These are phyloP conservation scores for Arachis stenosperma DNA, from an alignment of 306 rosid species.

Conservation along the genomic window DNA sequence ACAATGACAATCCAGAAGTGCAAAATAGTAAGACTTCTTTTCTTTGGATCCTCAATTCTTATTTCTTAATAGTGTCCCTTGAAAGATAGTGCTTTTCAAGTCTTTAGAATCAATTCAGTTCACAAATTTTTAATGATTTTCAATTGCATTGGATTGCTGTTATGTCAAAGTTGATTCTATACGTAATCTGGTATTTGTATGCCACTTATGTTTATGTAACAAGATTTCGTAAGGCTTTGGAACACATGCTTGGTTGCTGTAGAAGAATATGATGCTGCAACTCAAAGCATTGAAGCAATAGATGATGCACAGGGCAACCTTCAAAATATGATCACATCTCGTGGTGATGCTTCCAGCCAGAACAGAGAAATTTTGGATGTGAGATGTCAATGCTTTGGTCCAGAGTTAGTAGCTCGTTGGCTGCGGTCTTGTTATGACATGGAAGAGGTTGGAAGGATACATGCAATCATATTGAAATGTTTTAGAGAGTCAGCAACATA, in stretches of 20 bases:
- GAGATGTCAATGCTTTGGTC: slow-evolving; percentile 55
- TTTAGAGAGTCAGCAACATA: slow-evolving; percentile 48
- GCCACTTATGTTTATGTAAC: slow-evolving; percentile 40
- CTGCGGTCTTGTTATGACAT: slow-evolving; percentile 55
- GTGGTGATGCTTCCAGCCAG: slow-evolving; percentile 61
- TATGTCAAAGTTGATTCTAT: slow-evolving; percentile 21
- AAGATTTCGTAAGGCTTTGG: slow-evolving; percentile 69
- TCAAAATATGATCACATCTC: slow-evolving; percentile 58
- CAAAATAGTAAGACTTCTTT: slow-evolving; percentile 68
- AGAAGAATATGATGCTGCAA: slow-evolving; percentile 64
- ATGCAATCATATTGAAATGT: slow-evolving; percentile 56
- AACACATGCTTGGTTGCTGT: slow-evolving; percentile 69
- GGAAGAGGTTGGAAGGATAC: slow-evolving; percentile 65
- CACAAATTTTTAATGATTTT: background rate
- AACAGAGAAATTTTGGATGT: slow-evolving; percentile 64
- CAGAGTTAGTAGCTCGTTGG: slow-evolving; percentile 65
- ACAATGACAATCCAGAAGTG: slow-evolving; percentile 52
- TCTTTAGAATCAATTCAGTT: background rate
- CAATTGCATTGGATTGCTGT: background rate
- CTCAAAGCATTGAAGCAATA: slow-evolving; percentile 61
- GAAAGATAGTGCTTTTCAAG: slow-evolving; percentile 12
- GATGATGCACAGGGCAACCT: slow-evolving; percentile 67
- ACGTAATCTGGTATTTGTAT: slow-evolving; percentile 18
- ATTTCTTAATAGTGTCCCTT: slow-evolving; percentile 16
- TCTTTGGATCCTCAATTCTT: slow-evolving; percentile 23